Evolutionary conservation across 805 yeast genomes (phyloP).

Genomic region (Teunomyces pallodes): DNA sequence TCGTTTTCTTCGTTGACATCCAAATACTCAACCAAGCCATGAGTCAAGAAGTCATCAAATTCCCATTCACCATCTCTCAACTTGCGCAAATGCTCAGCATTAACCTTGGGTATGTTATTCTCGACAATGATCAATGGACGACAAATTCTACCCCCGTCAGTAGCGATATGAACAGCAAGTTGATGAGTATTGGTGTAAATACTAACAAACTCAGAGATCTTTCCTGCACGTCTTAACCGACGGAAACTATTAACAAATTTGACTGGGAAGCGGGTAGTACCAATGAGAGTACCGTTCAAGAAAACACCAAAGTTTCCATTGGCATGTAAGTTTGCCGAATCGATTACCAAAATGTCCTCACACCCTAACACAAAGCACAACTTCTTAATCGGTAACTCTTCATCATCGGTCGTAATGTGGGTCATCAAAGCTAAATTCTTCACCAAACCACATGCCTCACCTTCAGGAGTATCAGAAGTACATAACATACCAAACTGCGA

Average conservation of each 20-base stretch:
- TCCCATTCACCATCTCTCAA: slow-evolving; percentile 68
- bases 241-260: slow-evolving; percentile 79
- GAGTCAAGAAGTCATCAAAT: slow-evolving; percentile 86
- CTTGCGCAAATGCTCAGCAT: slow-evolving; percentile 61
- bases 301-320: slow-evolving; percentile 80
- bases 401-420: slow-evolving; percentile 97
- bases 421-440: slow-evolving; percentile 97
- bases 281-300: slow-evolving; percentile 91
- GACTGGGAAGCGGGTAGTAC: slow-evolving; percentile 84
- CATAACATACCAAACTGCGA: slow-evolving; percentile 99
- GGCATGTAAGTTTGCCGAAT: slow-evolving; percentile 78
- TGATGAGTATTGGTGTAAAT: slow-evolving; percentile 89
- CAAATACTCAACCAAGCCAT: slow-evolving; percentile 89
- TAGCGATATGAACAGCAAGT: slow-evolving; percentile 91
- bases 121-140: slow-evolving; percentile 91
- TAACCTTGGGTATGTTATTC: slow-evolving; percentile 66
- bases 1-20: slow-evolving; percentile 60
- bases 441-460: slow-evolving; percentile 99
- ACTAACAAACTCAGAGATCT: slow-evolving; percentile 85
- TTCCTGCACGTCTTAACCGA: slow-evolving; percentile 75
- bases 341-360: slow-evolving; percentile 77
- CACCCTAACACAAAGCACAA: slow-evolving; percentile 84
- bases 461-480: slow-evolving; percentile 98
- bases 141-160: slow-evolving; percentile 98
- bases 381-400: slow-evolving; percentile 80